Percentiles rank a stretch among this genome's conserved stretches.
These are phyloP conservation scores for Hygrophila difformis DNA, from an alignment of 257 asterid species.

Conservation along the genomic window DNA sequence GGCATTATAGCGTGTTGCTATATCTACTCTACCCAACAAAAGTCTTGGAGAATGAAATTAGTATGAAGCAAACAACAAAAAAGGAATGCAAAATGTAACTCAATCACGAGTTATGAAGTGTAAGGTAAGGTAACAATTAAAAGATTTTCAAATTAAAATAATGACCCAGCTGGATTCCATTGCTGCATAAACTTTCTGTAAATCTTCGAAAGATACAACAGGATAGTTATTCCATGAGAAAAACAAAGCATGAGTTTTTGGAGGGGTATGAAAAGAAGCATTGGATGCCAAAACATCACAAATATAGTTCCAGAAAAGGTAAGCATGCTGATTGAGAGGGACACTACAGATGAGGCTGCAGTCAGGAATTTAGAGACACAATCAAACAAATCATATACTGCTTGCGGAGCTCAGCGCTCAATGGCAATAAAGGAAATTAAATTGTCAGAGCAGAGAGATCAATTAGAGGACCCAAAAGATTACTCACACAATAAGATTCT, in stretches of 20 bases:
- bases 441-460: neutral
- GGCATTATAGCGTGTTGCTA: no score
- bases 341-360: slow-evolving; percentile 10
- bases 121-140: no score
- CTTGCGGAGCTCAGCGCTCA: slow-evolving; percentile 2
- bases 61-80: no score
- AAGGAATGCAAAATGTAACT: no score
- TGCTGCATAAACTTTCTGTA: neutral
- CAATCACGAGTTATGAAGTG: no score
- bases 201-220: slow-evolving; percentile 1
- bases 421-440: slow-evolving; percentile 1
- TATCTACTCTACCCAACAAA: no score
- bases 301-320: slow-evolving; percentile 18
- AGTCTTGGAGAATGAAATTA: no score
- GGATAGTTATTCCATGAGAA: neutral
- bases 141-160: no score
- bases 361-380: slow-evolving; percentile 13
- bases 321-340: slow-evolving; percentile 10
- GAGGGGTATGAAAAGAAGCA: slow-evolving; percentile 9
- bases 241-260: neutral
- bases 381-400: slow-evolving; percentile 19
- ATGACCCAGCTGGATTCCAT: neutral
- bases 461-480: neutral
- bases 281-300: slow-evolving; percentile 16
- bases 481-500: slow-evolving; percentile 54